phyloP scores from a whole-genome alignment of 2,329 filamentous ascomycete species.

The Colletotrichum sp. region DNA sequence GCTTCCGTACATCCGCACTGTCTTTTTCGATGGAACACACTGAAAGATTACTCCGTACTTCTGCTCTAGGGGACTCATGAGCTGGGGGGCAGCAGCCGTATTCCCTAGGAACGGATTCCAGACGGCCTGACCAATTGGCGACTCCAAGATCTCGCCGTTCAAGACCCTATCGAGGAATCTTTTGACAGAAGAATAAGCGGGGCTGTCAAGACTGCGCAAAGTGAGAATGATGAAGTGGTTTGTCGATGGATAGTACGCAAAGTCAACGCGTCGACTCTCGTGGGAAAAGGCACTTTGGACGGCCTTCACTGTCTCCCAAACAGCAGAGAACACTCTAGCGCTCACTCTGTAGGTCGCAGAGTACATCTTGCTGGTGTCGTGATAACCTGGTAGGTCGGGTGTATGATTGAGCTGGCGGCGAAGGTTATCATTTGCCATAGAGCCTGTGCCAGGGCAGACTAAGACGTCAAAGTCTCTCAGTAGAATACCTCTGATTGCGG shows the following conservation, averaged over 20 bases:
- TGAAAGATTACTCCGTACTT: conserved; percentile 29
- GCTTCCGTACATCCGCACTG: conserved; percentile 33
- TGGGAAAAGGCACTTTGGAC: conserved; percentile 35
- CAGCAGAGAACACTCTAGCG: conserved; percentile 33
- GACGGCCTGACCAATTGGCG: conserved; percentile 24
- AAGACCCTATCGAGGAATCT: conserved; percentile 35
- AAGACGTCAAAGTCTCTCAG: too few species aligned
- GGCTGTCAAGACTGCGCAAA: conserved; percentile 37
- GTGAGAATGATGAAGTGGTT: conserved; percentile 37
- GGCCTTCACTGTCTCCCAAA: conserved; percentile 28
- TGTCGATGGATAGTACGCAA: conserved; percentile 28
- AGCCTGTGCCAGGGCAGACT: too few species aligned
- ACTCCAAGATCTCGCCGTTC: conserved; percentile 32
- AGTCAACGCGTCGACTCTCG: conserved; percentile 26
- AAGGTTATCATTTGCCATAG: too few species aligned
- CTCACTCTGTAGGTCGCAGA: conserved; percentile 43
- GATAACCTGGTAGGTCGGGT: too few species aligned
- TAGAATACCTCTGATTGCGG: too few species aligned
- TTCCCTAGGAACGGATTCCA: conserved; percentile 36
- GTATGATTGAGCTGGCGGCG: too few species aligned
- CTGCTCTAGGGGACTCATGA: neutral
- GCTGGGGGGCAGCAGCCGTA: neutral
- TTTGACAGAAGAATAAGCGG: conserved; percentile 34
- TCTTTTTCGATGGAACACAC: conserved; percentile 30
- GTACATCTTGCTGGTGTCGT: conserved; percentile 37